Conservation (phyloP, 148 eudicot species). For the Cornus suecica region DNA sequence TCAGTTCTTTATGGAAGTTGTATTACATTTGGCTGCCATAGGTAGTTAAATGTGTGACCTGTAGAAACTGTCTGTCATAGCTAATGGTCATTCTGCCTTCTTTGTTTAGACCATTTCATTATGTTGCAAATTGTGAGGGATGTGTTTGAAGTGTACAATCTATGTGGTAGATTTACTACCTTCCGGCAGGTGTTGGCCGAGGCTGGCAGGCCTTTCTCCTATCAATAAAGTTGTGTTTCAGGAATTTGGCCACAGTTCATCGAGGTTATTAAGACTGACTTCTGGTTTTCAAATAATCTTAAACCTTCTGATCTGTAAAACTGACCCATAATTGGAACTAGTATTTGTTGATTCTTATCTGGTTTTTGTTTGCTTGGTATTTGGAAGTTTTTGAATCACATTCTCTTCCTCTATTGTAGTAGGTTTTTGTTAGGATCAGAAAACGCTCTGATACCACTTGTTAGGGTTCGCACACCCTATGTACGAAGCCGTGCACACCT, state of each 20-base stretch:
- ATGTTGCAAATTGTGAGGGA: not conserved
- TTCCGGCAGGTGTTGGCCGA: not conserved
- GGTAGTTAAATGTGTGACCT: not conserved
- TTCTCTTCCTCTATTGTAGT: not conserved
- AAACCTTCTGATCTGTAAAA: conserved; percentile 3
- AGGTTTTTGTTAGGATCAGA: too few relatives aligned
- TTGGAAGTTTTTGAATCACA: not conserved
- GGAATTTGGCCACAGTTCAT: not conserved
- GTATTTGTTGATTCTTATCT: not conserved
- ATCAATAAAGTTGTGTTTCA: not conserved
- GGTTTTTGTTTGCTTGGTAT: not conserved
- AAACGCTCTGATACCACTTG: too few relatives aligned
- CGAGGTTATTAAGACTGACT: not conserved
- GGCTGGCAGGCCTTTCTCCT: not conserved
- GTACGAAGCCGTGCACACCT: too few relatives aligned
- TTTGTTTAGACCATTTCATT: not conserved
- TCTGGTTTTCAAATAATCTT: not conserved
- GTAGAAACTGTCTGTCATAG: not conserved
- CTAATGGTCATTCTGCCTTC: not conserved
- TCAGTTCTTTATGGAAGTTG: not conserved
- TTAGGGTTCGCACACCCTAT: too few relatives aligned
- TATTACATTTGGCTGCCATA: not conserved
- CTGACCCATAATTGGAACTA: not conserved
- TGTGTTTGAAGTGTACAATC: not conserved
- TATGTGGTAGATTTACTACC: not conserved